Conservation (phyloP, 441 rosid genomes). For the Pelargonium citronellum region DNA sequence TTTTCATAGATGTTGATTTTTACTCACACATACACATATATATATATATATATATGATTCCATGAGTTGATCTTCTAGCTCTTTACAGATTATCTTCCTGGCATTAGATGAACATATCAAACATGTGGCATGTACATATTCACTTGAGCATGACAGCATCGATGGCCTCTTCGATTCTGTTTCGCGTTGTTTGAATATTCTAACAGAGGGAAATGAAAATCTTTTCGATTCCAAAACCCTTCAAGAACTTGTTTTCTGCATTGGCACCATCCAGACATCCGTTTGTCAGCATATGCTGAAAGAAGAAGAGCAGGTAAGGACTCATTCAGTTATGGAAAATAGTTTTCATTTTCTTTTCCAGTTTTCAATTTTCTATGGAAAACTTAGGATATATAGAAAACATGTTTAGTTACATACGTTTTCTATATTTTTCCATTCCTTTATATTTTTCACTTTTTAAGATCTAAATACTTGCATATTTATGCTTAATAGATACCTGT, state of each 20-base stretch:
- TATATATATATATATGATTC: background rate
- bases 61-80: constrained; percentile 9
- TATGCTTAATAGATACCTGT: no score
- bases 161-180: constrained; percentile 40
- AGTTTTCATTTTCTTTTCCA: no score
- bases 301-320: constrained; percentile 69
- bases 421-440: no score
- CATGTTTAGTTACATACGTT: no score
- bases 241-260: constrained; percentile 42
- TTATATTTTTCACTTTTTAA: no score
- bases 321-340: background rate
- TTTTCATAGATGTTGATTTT: constrained; percentile 4
- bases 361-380: no score
- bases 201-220: constrained; percentile 29
- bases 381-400: no score
- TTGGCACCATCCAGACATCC: constrained; percentile 43
- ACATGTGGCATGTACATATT: constrained; percentile 48
- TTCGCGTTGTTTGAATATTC: constrained; percentile 34
- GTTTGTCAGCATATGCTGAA: constrained; percentile 60
- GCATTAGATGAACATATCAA: constrained; percentile 46
- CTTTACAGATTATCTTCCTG: constrained; percentile 58
- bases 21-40: background rate
- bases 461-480: no score
- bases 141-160: constrained; percentile 58
- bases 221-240: constrained; percentile 24